Evolutionary conservation across 768 basidiomycete species (phyloP), one percentile per base, ranked within the genome.

Genomic region (Daedalea quercina): DNA sequence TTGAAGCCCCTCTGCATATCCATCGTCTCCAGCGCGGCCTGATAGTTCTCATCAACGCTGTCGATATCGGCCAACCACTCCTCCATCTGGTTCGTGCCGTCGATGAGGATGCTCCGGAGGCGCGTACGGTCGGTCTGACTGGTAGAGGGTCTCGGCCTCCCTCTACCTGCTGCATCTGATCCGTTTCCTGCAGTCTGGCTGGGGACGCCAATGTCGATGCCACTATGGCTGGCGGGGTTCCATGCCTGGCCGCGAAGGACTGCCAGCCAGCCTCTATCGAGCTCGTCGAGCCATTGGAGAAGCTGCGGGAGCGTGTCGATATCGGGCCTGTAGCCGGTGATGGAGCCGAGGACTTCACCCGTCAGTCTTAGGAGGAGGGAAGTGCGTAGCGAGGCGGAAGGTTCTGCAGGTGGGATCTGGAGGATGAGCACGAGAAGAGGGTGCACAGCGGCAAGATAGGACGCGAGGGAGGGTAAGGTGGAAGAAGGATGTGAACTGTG

Each of bases 121-220:
- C 88, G 73, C 12, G 85, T 83, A 28, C 80, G 68, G 57, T 90
- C 89, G 3, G 89, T 91, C 60, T 85, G 83, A 52, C 71, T 87
- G 44, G 81, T 65, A 31, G 6, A 11, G 2, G 78, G 76, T 3
- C 79, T 69, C 22, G 78, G 73, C 51, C 67, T 73, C 17, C 70
- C 60, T 43, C 28, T 37, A 45, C 28, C 62, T 53, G 33, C 13
- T 23, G 43, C 63, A 23, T 46, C 63, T 65, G 34, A 13, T 12
- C 9, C 37, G 0, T 55, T 55, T 4, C 67, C 57, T 25, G 65
- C 67, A 42, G 64, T 67, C 24, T 66, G 69, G 15, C 68, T 67
- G n/a, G 76, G 72, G 2, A 79, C 50, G 3, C 70, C 57, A 28
- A 78, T 63, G 51, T 79, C 70, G n/a, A 68, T 59, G 19, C 70